phyloP scores from a whole-genome alignment of 1,284 basidiomycete genomes.

The Ustanciosporium gigantosporum region DNA sequence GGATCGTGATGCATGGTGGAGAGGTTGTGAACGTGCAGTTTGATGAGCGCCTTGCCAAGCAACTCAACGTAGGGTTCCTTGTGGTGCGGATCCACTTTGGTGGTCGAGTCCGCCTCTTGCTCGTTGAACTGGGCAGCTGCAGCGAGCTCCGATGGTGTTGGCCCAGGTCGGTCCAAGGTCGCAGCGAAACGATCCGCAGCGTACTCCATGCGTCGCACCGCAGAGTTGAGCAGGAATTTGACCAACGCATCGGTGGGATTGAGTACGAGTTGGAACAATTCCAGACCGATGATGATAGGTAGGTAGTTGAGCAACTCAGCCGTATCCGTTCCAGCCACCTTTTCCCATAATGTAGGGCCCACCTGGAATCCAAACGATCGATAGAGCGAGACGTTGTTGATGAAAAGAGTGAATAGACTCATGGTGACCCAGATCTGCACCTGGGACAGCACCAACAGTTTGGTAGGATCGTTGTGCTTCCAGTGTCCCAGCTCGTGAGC shows the following conservation, averaged over 20 bases:
- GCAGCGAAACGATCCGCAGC: slow-evolving; percentile 55
- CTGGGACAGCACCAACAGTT: slow-evolving; percentile 83
- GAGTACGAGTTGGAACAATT: slow-evolving; percentile 58
- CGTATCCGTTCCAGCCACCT: slow-evolving; percentile 10
- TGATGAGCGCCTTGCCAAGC: slow-evolving; percentile 53
- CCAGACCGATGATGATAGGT: slow-evolving; percentile 56
- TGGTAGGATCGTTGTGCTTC: slow-evolving; percentile 74
- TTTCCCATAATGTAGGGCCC: slow-evolving; percentile 24
- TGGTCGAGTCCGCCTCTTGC: slow-evolving; percentile 8
- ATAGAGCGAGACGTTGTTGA: slow-evolving; percentile 76
- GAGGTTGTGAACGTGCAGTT: slow-evolving; percentile 57
- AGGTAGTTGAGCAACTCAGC: slow-evolving; percentile 40
- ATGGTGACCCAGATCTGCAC: slow-evolving; percentile 84
- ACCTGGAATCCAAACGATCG: slow-evolving; percentile 78
- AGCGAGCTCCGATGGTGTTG: slow-evolving; percentile 28
- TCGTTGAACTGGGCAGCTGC: slow-evolving; percentile 32
- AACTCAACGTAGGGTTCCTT: slow-evolving; percentile 50
- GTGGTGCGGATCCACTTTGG: slow-evolving; percentile 29
- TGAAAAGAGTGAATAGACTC: slow-evolving; percentile 86
- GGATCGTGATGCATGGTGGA: slow-evolving; percentile 59
- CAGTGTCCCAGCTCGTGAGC: slow-evolving; percentile 82
- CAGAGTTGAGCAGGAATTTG: slow-evolving; percentile 54
- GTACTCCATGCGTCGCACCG: slow-evolving; percentile 55
- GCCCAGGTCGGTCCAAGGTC: slow-evolving; percentile 33
- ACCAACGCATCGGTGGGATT: slow-evolving; percentile 52